Evolutionary conservation across 1,284 basidiomycete genomes (phyloP).

Genomic region (Cryptococcus jaspeensis): DNA sequence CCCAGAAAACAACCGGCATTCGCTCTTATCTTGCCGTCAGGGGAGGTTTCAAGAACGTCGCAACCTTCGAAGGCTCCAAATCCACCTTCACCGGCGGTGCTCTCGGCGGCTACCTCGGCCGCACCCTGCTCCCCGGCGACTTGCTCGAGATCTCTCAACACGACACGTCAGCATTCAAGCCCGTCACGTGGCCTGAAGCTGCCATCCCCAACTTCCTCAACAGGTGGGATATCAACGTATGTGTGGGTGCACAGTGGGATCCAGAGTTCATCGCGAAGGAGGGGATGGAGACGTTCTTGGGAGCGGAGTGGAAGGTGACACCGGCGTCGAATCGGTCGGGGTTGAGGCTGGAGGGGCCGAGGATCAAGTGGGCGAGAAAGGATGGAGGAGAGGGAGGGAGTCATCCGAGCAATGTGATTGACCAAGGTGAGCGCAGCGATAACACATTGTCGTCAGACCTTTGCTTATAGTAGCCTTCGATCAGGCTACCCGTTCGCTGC

Average conservation of each 20-base stretch:
- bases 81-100: conserved; percentile 37
- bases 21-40: conserved; percentile 61
- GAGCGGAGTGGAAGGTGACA: conserved; percentile 30
- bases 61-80: conserved; percentile 60
- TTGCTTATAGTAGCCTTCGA: too few species aligned
- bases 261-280: conserved; percentile 19
- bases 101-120: conserved; percentile 51
- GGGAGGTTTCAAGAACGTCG: conserved; percentile 63
- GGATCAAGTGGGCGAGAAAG: conserved; percentile 60
- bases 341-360: conserved; percentile 48
- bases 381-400: conserved; percentile 67
- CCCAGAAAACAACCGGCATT: conserved; percentile 47
- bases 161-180: background rate
- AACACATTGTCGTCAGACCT: too few species aligned
- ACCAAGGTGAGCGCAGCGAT: conserved; percentile 50
- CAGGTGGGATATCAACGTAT: conserved; percentile 12
- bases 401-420: conserved; percentile 68
- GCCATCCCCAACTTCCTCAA: background rate
- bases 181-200: background rate
- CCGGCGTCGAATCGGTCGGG: conserved; percentile 41
- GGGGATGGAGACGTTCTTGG: conserved; percentile 29
- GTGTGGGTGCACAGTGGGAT: conserved; percentile 25
- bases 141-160: conserved; percentile 38
- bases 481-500: conserved; percentile 60
- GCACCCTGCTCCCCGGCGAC: conserved; percentile 54